Evolutionary conservation across 345 rosid species (phyloP).

Genomic region (Brassica nigra): DNA sequence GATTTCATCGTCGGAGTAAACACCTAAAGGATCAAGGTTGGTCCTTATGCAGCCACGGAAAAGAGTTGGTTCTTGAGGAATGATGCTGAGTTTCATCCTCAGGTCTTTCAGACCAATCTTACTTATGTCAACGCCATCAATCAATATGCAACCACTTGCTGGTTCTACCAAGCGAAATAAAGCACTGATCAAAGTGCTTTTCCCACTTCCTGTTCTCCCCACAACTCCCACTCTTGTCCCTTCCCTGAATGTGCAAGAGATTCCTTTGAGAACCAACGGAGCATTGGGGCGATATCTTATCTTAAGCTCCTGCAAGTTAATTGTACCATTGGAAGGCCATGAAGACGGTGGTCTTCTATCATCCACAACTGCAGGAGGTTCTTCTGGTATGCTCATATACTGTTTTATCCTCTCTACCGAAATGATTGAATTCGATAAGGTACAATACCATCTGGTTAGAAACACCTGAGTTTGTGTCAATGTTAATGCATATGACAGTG

Average conservation of each 20-base stretch:
- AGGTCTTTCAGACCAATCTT: slow-evolving; percentile 81
- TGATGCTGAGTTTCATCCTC: slow-evolving; percentile 85
- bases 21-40: slow-evolving; percentile 82
- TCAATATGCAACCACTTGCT: slow-evolving; percentile 62
- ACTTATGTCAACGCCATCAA: slow-evolving; percentile 78
- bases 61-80: slow-evolving; percentile 95
- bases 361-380: slow-evolving; percentile 64
- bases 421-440: slow-evolving; percentile 62
- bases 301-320: slow-evolving; percentile 69
- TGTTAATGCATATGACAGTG: slow-evolving; percentile 76
- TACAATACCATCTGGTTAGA: slow-evolving; percentile 60
- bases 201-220: slow-evolving; percentile 93
- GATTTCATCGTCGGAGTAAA: slow-evolving; percentile 68
- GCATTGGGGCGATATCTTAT: slow-evolving; percentile 71
- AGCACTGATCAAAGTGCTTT: slow-evolving; percentile 83
- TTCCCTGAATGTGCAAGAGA: slow-evolving; percentile 70
- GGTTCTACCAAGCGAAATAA: slow-evolving; percentile 89
- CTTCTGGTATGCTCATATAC: slow-evolving; percentile 61
- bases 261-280: slow-evolving; percentile 72
- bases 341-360: slow-evolving; percentile 59
- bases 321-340: slow-evolving; percentile 73
- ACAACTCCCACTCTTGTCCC: slow-evolving; percentile 83
- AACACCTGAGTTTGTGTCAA: slow-evolving; percentile 59
- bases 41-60: slow-evolving; percentile 80
- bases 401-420: slow-evolving; percentile 80